Evolutionary conservation across 2,329 filamentous ascomycete genomes (phyloP), one percentile per base, ranked within the genome.

Genomic region (Aspergillus pseudoglaucus): DNA sequence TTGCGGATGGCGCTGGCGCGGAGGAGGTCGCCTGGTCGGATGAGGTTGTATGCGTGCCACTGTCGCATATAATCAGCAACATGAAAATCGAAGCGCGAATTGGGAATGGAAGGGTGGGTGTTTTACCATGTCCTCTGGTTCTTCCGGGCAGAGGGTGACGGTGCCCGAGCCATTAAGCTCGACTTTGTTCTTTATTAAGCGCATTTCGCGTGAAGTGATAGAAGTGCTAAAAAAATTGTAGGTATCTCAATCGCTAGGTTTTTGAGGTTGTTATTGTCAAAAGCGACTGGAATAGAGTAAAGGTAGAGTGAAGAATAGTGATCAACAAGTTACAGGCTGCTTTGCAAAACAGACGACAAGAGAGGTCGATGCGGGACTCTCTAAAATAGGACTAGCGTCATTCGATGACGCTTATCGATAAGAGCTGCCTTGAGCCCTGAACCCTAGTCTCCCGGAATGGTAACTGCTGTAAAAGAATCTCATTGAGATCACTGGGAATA

Each of bases 41-140:
- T 85, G 37, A 88, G 76, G 66, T 88, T 88, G 73, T 84, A 87
- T 54, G 82, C 80, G 62, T 87, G 84, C 85, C 85, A 88, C 82
- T 84, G 53, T 33, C 41, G 37, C 15, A 10, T 32, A 9, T 9
- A 18, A 22, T 39, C 22, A 39, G 37, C 7, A 8, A 39, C 3
- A 14, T 3, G 10, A 18, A 14, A 37, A 15, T 37, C 1, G 33
- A 37, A 37, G 33, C n/a, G 33, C 17, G 33, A 35, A 25, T 15
- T 10, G 10, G 17, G 30, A 41, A 39, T 15, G 38, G 3, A 30
- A 46, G 44, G 41, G 17, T 37, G 4, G 8, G 17, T 18, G 37
- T 18, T 6, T 20, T 72, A 83, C 81, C 84, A 88, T 88, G 58
- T 88, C 85, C 69, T 88, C 85, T 44, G 84, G 82, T 64, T 87